phyloP scores from a whole-genome alignment of 2,329 filamentous ascomycete genomes.

The Monosporascus sp. region DNA sequence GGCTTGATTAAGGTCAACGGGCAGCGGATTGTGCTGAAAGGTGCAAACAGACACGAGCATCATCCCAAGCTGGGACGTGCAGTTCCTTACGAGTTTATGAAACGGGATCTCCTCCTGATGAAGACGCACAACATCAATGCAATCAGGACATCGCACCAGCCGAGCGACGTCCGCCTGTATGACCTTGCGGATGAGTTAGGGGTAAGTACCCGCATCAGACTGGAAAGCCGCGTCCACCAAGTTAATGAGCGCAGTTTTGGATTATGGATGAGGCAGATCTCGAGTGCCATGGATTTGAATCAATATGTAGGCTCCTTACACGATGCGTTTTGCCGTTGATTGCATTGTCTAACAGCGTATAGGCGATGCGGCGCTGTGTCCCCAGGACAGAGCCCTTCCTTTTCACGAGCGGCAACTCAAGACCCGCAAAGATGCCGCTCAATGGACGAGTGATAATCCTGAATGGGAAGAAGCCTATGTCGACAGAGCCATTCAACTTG shows the following conservation, averaged over 20 bases:
- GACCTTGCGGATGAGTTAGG: slow-evolving; percentile 52
- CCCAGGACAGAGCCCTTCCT: slow-evolving; percentile 20
- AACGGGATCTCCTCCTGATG: slow-evolving; percentile 53
- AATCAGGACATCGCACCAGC: slow-evolving; percentile 55
- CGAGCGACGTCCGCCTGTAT: slow-evolving; percentile 49
- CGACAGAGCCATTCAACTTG: slow-evolving; percentile 58
- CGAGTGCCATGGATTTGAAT: slow-evolving; percentile 35
- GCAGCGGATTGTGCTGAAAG: slow-evolving; percentile 50
- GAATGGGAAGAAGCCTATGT: slow-evolving; percentile 57
- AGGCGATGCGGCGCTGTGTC: slow-evolving; percentile 26
- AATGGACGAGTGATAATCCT: slow-evolving; percentile 52
- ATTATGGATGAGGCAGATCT: slow-evolving; percentile 46
- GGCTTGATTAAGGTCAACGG: slow-evolving; percentile 55
- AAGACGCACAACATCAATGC: slow-evolving; percentile 61
- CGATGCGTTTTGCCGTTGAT: slow-evolving; percentile 1
- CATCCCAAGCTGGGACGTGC: slow-evolving; percentile 51
- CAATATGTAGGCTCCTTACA: slow-evolving; percentile 15
- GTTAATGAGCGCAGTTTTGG: slow-evolving; percentile 39
- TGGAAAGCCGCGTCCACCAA: background rate
- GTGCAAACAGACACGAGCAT: slow-evolving; percentile 60
- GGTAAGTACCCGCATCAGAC: slow-evolving; percentile 8
- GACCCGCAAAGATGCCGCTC: slow-evolving; percentile 31
- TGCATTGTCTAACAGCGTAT: slow-evolving; percentile 3
- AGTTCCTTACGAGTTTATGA: slow-evolving; percentile 51
- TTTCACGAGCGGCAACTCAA: slow-evolving; percentile 27